These are phyloP conservation scores for Mrakia blollopis DNA, from an alignment of 768 basidiomycete species.

Conservation along the genomic window DNA sequence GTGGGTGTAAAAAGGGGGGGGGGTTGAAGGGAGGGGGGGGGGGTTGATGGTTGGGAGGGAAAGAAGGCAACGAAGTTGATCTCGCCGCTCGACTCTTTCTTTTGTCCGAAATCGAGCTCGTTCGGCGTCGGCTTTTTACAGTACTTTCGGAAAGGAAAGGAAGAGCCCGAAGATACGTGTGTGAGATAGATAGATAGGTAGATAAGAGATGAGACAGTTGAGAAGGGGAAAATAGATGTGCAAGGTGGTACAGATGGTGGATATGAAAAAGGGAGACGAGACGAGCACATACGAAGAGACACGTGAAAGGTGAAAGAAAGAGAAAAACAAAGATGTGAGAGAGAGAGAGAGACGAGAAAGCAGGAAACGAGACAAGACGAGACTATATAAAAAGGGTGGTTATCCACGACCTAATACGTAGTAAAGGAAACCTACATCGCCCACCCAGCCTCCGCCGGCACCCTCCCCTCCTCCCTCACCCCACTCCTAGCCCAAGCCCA, in stretches of 20 bases:
- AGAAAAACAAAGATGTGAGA: neutral
- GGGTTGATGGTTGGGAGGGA: neutral
- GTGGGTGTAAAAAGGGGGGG: neutral
- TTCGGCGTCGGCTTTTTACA: too few species aligned
- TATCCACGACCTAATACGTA: neutral
- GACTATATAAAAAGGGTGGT: neutral
- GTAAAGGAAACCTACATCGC: too few species aligned
- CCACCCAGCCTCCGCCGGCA: neutral
- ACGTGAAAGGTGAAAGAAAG: neutral
- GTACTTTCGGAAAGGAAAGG: neutral
- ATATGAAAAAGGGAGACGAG: neutral
- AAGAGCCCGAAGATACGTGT: neutral
- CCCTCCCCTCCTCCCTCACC: constrained; percentile 3
- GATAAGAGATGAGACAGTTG: too few species aligned
- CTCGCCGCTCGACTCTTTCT: too few species aligned
- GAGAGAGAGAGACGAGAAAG: neutral
- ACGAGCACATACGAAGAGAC: neutral
- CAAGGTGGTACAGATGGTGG: constrained; percentile 2
- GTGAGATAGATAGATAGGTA: neutral
- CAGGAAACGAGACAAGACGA: neutral
- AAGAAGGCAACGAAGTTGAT: too few species aligned
- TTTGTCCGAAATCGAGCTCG: neutral
- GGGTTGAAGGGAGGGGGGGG: neutral
- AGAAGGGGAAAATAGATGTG: too few species aligned
- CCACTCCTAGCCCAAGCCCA: constrained; percentile 10